Percentiles rank a stretch among this genome's conserved stretches.
phyloP scores from a whole-genome alignment of 306 rosid species.

The Rosa lucieae region DNA sequence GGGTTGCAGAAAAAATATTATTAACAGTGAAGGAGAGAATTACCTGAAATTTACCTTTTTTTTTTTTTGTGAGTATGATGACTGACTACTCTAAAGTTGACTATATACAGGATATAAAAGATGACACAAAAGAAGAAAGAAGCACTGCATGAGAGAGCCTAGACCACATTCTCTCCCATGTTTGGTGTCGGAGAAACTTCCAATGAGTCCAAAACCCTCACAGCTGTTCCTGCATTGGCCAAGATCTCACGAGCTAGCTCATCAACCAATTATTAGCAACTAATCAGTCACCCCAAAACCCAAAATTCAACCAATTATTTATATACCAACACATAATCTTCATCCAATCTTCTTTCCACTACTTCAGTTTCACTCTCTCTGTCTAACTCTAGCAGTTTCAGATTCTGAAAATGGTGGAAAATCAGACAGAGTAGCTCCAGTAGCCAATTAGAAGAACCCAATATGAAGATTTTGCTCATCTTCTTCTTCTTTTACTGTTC shows the following conservation, averaged over 20 bases:
- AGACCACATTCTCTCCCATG: slow-evolving; percentile 80
- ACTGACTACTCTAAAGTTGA: slow-evolving; percentile 32
- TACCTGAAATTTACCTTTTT: not conserved
- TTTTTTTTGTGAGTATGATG: slow-evolving; percentile 8
- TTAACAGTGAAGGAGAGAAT: not conserved
- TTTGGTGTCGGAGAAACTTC: slow-evolving; percentile 80
- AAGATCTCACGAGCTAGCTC: slow-evolving; percentile 49
- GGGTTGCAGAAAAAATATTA: not conserved
- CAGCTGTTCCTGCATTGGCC: slow-evolving; percentile 51
- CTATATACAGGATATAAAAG: slow-evolving; percentile 11
- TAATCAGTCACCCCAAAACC: slow-evolving; percentile 26
- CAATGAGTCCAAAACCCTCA: slow-evolving; percentile 62
- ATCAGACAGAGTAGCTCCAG: slow-evolving; percentile 23
- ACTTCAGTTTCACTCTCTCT: slow-evolving; percentile 28
- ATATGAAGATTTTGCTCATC: slow-evolving; percentile 39
- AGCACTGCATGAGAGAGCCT: slow-evolving; percentile 16
- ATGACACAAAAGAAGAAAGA: slow-evolving; percentile 27
- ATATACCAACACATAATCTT: slow-evolving; percentile 36
- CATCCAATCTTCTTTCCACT: slow-evolving; percentile 42
- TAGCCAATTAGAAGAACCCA: slow-evolving; percentile 21
- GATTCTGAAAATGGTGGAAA: slow-evolving; percentile 49
- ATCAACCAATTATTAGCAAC: slow-evolving; percentile 22
- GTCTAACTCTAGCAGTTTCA: slow-evolving; percentile 23
- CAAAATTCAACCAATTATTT: slow-evolving; percentile 12
- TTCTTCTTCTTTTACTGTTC: slow-evolving; percentile 47